phyloP scores from a whole-genome alignment of 345 rosid species.

The Euphorbia tirucalli region DNA sequence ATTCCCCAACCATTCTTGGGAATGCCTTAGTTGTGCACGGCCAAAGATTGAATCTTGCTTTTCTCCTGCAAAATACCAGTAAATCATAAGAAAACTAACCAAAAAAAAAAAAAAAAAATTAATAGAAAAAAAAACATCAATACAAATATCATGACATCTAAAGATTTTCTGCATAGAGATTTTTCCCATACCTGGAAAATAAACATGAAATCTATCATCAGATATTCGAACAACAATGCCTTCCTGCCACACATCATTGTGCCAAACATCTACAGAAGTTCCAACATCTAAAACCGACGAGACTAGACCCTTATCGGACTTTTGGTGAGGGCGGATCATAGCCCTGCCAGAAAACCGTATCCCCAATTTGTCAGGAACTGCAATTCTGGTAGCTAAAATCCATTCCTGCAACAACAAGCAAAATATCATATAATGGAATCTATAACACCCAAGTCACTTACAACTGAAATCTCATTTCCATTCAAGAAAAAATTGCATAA shows the following conservation, averaged over 20 bases:
- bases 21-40: slow-evolving; percentile 45
- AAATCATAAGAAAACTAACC: not conserved
- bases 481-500: not conserved
- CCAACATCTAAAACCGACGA: slow-evolving; percentile 43
- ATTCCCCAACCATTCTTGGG: slow-evolving; percentile 69
- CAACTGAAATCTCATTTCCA: not conserved
- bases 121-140: not conserved
- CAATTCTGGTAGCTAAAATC: slow-evolving; percentile 57
- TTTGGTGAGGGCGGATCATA: slow-evolving; percentile 48
- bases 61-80: slow-evolving; percentile 50
- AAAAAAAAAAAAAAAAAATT: not conserved
- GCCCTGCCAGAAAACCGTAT: slow-evolving; percentile 49
- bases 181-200: slow-evolving; percentile 62
- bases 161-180: not conserved
- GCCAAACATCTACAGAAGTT: slow-evolving; percentile 75
- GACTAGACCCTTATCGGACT: slow-evolving; percentile 17
- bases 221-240: slow-evolving; percentile 59
- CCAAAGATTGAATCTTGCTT: slow-evolving; percentile 48
- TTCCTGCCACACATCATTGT: slow-evolving; percentile 91
- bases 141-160: not conserved
- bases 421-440: not conserved
- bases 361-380: slow-evolving; percentile 50
- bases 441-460: not conserved
- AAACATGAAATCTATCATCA: slow-evolving; percentile 51
- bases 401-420: slow-evolving; percentile 59